Evolutionary conservation across 139 green algal species (phyloP), one percentile per base, ranked within the genome.

Genomic region (Tetraselmis chui): DNA sequence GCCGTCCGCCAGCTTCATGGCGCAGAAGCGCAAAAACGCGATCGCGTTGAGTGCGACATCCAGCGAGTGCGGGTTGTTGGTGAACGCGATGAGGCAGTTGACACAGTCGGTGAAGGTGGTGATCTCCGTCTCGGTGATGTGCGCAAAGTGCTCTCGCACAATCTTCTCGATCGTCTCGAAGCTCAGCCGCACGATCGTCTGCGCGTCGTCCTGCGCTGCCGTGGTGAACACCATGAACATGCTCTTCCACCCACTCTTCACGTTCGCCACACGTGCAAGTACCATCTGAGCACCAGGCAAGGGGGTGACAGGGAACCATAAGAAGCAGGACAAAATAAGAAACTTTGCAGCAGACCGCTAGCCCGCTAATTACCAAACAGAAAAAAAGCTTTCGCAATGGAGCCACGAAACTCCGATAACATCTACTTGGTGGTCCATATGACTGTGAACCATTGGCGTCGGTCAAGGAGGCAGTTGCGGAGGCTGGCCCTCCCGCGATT

Each of bases 221-320:
- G 94, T 97, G 2, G 96, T 99, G 90, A 99, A 99, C 22, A 99
- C 96, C 97, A 99, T 99, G 91, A 99, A 99, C 93, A 99, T 97
- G 87, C 82, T 92, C 90, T 98, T 98, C 97, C 97, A 99, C 0
- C 97, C 97, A 1, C 89, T 96, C 88, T 98, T 99, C 80, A 99
- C 90, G 84, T 98, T 98, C 82, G 84, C 86, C 1, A 97, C 97
- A 1, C 95, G 89, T 1, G 94, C 92, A 74, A 97, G 87, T 74
- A 98, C 93, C 94, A 98, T 97, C 85, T 98, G 95, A 75, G 23
- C 59, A 22, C 59, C 59, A 75, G n/a, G n/a, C n/a, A n/a, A n/a
- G n/a, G n/a, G n/a, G 58, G 88, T 93, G 1, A 95, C 85, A 84
- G 32, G 25, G 5, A 29, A 22, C 26, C 25, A 29, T 1, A 76